Conservation (phyloP, 306 rosid genomes). For the Geum urbanum region DNA sequence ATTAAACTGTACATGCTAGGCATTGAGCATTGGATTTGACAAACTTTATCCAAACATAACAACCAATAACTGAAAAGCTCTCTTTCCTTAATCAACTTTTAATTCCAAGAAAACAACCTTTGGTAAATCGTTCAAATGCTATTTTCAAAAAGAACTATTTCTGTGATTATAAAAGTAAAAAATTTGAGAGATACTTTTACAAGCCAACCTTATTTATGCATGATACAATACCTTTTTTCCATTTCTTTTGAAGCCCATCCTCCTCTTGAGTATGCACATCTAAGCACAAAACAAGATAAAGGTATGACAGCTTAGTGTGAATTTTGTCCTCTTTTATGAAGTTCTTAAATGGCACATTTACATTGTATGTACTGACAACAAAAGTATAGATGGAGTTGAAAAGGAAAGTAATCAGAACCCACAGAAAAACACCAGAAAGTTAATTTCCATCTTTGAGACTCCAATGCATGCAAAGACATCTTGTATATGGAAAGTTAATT, state of each 20-base stretch:
- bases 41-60: too few relatives aligned
- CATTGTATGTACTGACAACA: not conserved
- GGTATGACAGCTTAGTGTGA: not conserved
- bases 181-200: not conserved
- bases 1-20: too few relatives aligned
- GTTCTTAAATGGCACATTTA: not conserved
- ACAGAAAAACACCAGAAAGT: not conserved
- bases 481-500: not conserved
- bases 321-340: not conserved
- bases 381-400: not conserved
- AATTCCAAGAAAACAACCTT: too few relatives aligned
- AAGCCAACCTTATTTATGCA: not conserved
- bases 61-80: too few relatives aligned
- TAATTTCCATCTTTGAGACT: not conserved
- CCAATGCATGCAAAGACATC: not conserved
- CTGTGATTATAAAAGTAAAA: not conserved
- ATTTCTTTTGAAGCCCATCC: not conserved
- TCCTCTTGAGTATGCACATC: not conserved
- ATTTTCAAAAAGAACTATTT: not conserved
- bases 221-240: too few relatives aligned
- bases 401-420: constrained; percentile 2
- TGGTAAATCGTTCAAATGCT: not conserved
- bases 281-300: not conserved
- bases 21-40: too few relatives aligned
- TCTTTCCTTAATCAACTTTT: too few relatives aligned